Conservation (phyloP, 768 basidiomycete genomes). For the Auricularia cornea region DNA sequence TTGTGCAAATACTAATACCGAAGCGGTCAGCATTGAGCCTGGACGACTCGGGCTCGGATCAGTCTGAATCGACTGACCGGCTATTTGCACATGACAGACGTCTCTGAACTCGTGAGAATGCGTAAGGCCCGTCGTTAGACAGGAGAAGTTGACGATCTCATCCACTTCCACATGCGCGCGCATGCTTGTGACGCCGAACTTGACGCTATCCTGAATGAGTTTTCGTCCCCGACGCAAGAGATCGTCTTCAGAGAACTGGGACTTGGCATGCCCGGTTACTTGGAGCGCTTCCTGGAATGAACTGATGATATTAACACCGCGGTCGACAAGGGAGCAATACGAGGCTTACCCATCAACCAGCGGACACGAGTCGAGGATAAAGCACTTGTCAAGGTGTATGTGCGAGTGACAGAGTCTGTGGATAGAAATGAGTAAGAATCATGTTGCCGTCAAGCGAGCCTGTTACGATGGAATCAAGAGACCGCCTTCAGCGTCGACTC, state of each 20-base stretch:
- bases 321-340: not conserved
- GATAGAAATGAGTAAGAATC: not conserved
- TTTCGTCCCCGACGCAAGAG: constrained; percentile 44
- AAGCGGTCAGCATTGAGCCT: too few relatives aligned
- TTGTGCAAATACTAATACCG: constrained; percentile 47
- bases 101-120: constrained; percentile 37
- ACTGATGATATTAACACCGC: constrained; percentile 22
- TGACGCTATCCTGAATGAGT: constrained; percentile 48
- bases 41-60: too few relatives aligned
- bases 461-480: constrained; percentile 26
- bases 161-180: constrained; percentile 65
- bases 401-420: constrained; percentile 51
- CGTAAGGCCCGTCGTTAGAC: constrained; percentile 43
- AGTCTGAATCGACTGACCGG: constrained; percentile 37
- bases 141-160: constrained; percentile 40
- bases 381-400: constrained; percentile 63
- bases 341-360: constrained; percentile 42
- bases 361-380: constrained; percentile 48
- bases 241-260: constrained; percentile 39
- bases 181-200: constrained; percentile 56
- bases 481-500: constrained; percentile 19
- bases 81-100: constrained; percentile 49
- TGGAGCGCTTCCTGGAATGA: constrained; percentile 48
- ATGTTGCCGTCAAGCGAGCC: not conserved
- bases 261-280: constrained; percentile 45